A percentile compares a stretch with the other conserved stretches of the same genome.
Evolutionary conservation across 1,139 yeast genomes (phyloP).

Genomic region (Lipomyces yarrowii): DNA sequence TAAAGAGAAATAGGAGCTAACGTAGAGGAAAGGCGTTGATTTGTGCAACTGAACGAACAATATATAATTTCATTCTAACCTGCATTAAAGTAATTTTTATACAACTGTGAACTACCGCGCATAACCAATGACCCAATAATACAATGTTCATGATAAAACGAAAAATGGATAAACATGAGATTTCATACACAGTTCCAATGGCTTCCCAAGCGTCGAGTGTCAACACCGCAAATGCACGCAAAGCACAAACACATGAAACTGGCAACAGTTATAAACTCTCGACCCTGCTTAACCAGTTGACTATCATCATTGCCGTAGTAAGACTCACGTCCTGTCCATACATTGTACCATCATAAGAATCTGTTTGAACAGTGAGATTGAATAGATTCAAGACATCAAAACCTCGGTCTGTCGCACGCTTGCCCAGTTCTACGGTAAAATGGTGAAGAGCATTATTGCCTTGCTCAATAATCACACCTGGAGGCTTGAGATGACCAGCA

Average conservation of each 20-base stretch:
- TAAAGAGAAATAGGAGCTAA: too few relatives aligned
- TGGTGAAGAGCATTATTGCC: slow-evolving; percentile 31
- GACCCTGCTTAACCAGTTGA: slow-evolving; percentile 30
- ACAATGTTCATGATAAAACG: neutral
- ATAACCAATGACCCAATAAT: neutral
- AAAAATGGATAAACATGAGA: neutral
- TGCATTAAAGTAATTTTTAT: neutral
- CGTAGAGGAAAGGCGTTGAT: too few relatives aligned
- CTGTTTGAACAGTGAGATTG: slow-evolving; percentile 30
- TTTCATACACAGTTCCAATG: neutral
- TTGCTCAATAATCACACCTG: slow-evolving; percentile 31
- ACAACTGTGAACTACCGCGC: neutral
- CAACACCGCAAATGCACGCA: neutral
- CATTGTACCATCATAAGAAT: slow-evolving; percentile 30
- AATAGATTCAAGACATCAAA: slow-evolving; percentile 26
- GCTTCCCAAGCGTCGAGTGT: neutral
- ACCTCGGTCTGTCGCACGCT: slow-evolving; percentile 27
- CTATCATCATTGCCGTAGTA: slow-evolving; percentile 28
- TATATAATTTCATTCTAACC: neutral
- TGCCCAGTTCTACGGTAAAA: slow-evolving; percentile 24
- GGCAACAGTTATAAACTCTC: slow-evolving; percentile 17
- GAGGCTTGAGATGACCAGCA: slow-evolving; percentile 32
- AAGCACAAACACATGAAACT: neutral
- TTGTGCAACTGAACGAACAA: too few relatives aligned
- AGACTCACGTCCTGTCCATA: slow-evolving; percentile 29